Percentiles rank a stretch among this genome's conserved stretches.
Conservation (phyloP, 768 basidiomycete genomes). For the Amanita thiersii region DNA sequence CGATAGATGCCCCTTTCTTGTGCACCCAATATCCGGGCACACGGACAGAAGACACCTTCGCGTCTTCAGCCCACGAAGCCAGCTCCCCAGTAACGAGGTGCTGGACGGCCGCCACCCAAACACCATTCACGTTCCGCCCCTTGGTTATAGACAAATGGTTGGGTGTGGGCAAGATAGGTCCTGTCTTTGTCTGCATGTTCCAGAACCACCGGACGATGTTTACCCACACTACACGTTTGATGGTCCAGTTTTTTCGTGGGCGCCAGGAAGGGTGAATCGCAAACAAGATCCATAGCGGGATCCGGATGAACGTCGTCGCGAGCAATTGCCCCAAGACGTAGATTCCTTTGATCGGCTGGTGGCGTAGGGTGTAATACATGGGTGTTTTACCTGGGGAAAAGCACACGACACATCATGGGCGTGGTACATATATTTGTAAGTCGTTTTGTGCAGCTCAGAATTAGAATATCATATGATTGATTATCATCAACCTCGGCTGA, state of each 20-base stretch:
- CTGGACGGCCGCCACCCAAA: conserved; percentile 40
- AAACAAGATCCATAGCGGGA: no score
- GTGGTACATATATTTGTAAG: no score
- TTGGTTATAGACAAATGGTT: conserved; percentile 32
- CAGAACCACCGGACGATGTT: not conserved
- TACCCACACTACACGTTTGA: not conserved
- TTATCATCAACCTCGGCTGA: no score
- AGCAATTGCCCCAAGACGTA: not conserved
- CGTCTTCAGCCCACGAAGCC: conserved; percentile 28
- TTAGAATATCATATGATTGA: no score
- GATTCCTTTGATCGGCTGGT: not conserved
- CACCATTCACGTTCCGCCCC: conserved; percentile 31
- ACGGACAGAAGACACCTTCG: conserved; percentile 29
- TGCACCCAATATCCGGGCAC: conserved; percentile 55
- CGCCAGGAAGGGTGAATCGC: not conserved
- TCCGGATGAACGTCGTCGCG: not conserved
- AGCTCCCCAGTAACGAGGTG: conserved; percentile 36
- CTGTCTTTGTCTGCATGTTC: not conserved
- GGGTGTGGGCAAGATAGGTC: conserved; percentile 18
- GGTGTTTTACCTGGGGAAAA: no score
- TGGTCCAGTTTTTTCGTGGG: not conserved
- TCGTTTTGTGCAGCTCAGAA: no score
- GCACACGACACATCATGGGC: no score
- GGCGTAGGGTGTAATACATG: not conserved
- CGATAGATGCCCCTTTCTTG: conserved; percentile 27